Evolutionary conservation across 345 rosid species (phyloP), one percentile per base, ranked within the genome.

Genomic region (Passiflora organensis): DNA sequence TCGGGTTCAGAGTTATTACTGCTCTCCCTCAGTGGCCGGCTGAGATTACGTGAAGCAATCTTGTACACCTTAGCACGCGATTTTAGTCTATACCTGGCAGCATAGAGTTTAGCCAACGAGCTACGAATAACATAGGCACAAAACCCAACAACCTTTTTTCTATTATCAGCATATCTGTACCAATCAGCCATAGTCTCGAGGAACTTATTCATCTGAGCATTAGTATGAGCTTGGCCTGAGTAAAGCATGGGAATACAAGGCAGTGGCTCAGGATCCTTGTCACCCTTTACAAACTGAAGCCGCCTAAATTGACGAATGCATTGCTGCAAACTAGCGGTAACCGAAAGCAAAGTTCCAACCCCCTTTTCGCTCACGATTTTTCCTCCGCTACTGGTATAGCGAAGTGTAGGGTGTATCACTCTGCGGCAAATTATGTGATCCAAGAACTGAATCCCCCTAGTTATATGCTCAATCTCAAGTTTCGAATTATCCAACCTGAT

Each of bases 171-270:
- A 63, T 80, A 93, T 63, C 74, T 77, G 53, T 89, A 93, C 95
- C 99, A 93, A 65, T 93, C 97, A 65, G 99, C 99, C 87, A 89
- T 78, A 50, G 97, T 86, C 75, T 89, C 97, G 44, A 93, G 95
- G 71, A 89, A 84, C 76, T 89, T 93, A 66, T 93, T 93, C 99
- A 93, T 89, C 72, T 89, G 99, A 15, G 97, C 73, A 70, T 89
- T 93, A 38, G 82, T 80, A 77, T 89, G 99, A 69, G 97, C 89
- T 73, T 93, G 99, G 77, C 95, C 79, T 4, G 97, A 89, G 75
- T 84, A 89, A 22, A 93, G 87, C 99, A 93, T 89, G 1, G 97
- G 94, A 63, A 60, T 81, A 71, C 97, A 93, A 41, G 99, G 96
- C 69, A 89, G 71, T 43, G 95, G 96, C 74, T 93, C 99, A 0